Base-by-base conservation (phyloP, 129 eudicot genomes). In the Rutidosis leptorrhynchoides region DNA sequence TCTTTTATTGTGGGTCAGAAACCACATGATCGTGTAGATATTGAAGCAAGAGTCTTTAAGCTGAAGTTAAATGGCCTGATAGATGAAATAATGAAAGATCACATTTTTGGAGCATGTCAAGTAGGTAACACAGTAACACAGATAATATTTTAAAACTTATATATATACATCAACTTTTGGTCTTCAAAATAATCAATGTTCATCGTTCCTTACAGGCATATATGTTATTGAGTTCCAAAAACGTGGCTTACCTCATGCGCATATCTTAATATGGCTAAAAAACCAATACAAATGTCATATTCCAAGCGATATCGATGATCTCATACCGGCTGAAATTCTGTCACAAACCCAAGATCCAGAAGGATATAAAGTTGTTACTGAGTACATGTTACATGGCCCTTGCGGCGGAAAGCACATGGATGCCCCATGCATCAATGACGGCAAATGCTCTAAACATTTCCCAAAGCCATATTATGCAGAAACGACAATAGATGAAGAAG, bases 171-270 rank as follows among this genome's bases (percentile, higher is more conserved):
- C 40, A 5, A 3, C 40, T 33, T 3, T 33, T 33, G 40, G 6
- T 33, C 4, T 33, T 3, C 8, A 6, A 37, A 7, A 2, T 3
- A 37, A 37, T 37, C 1, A 37, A 5, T 37, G 5, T 5, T 3
- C 5, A 2, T 37, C 1, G 7, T 10, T 1, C 2, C 1, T 10
- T 4, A 58, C 74, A 78, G 49, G 45, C 70, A 15, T 74, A 0
- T 43, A 74, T 14, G 37, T 32, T 2, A 45, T 57, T 16, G 79
- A 58, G 24, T 74, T 74, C n/a, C 67, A 66, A 28, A 74, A 74
- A 11, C 17, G 67, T 2, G 79, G 67, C 1, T 43, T 56, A 10
- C 73, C 68, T 0, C 68, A 66, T 58, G 73, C 68, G 1, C 79
- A 65, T 10, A 63, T 63, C 2, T 17, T 35, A 7, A 2, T 63